These are phyloP conservation scores for Trifolium pratense DNA, from an alignment of 306 rosid species.

Conservation along the genomic window DNA sequence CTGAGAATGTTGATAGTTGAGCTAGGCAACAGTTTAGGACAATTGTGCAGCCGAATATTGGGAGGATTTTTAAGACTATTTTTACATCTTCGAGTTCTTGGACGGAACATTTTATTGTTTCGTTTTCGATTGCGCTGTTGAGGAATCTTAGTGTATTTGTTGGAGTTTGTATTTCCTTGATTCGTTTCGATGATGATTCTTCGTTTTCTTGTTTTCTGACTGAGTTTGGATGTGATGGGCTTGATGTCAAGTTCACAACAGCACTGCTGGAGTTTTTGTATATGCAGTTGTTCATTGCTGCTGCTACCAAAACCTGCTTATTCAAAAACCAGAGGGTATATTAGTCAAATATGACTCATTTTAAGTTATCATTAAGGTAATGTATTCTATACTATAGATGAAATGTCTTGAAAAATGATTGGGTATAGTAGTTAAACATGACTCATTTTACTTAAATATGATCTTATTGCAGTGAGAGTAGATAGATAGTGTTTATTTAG, in stretches of 20 bases:
- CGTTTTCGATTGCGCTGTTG: constrained; percentile 59
- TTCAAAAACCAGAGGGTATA: constrained; percentile 9
- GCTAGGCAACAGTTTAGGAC: constrained; percentile 94
- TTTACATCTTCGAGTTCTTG: constrained; percentile 85
- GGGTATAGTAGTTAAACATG: no score
- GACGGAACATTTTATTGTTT: constrained; percentile 65
- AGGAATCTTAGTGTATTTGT: constrained; percentile 64
- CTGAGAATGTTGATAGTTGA: constrained; percentile 88
- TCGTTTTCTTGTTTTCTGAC: constrained; percentile 26
- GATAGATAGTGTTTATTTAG: no score
- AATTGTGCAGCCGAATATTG: constrained; percentile 81
- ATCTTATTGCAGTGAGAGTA: no score
- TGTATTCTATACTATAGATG: not conserved
- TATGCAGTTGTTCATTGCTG: constrained; percentile 51
- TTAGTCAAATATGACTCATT: not conserved
- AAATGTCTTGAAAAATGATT: no score
- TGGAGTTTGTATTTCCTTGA: constrained; percentile 35
- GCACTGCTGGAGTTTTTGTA: constrained; percentile 62
- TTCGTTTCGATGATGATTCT: constrained; percentile 37
- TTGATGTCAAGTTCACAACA: constrained; percentile 63
- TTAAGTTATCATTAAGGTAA: not conserved
- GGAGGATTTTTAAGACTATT: constrained; percentile 70
- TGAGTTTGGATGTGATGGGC: constrained; percentile 54
- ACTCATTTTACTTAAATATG: no score
- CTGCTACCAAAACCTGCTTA: constrained; percentile 71